phyloP scores from a whole-genome alignment of 1,139 yeast genomes.

The Williopsis jadinii region DNA sequence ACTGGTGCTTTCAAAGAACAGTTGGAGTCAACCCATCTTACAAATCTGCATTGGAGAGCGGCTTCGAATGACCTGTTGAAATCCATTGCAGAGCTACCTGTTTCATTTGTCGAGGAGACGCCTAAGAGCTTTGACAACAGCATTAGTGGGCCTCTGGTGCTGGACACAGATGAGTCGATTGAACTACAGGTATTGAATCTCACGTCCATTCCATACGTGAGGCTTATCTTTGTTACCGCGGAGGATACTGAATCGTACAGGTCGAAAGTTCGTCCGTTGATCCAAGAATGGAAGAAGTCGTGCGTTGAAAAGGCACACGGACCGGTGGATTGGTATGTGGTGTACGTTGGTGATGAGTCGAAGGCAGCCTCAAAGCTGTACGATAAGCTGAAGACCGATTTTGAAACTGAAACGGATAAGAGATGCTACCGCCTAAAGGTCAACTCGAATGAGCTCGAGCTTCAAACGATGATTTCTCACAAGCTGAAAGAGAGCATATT shows the following conservation, averaged over 20 bases:
- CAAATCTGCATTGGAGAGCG: conserved; percentile 75
- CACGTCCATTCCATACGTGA: conserved; percentile 44
- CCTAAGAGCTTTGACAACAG: conserved; percentile 31
- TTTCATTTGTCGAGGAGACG: conserved; percentile 56
- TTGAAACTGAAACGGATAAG: conserved; percentile 33
- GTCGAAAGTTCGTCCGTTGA: conserved; percentile 70
- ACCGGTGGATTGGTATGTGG: conserved; percentile 59
- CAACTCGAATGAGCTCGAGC: conserved; percentile 34
- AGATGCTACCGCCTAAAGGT: conserved; percentile 34
- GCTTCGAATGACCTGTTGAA: conserved; percentile 49
- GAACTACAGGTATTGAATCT: conserved; percentile 5
- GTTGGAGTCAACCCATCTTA: conserved; percentile 50
- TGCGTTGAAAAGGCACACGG: conserved; percentile 38
- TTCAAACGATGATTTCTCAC: conserved; percentile 41
- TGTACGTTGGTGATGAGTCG: conserved; percentile 40
- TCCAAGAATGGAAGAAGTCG: conserved; percentile 70
- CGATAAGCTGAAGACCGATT: conserved; percentile 64
- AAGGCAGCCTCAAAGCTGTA: conserved; percentile 49
- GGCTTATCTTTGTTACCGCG: conserved; percentile 63
- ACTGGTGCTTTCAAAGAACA: conserved; percentile 48
- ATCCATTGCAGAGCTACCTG: conserved; percentile 59
- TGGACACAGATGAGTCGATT: background rate
- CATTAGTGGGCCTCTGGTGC: conserved; percentile 1
- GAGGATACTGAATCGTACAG: conserved; percentile 69
- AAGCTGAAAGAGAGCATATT: conserved; percentile 48